These are phyloP conservation scores for Cladophialophora bantiana DNA, from an alignment of 2,329 filamentous ascomycete genomes.

Conservation along the genomic window DNA sequence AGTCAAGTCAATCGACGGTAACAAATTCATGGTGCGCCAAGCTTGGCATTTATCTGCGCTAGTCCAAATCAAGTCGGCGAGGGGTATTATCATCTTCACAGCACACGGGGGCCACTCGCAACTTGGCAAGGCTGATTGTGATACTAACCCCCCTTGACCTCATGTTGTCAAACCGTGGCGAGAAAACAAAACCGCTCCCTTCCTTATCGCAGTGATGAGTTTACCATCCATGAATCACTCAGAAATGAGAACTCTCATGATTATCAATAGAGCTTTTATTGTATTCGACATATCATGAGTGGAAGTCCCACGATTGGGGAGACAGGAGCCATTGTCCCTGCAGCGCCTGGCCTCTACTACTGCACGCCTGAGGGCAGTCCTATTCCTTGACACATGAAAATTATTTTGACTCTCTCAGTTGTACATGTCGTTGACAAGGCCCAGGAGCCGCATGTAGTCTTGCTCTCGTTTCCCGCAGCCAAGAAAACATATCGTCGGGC, in stretches of 20 bases:
- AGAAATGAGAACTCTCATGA: background rate
- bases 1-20: conserved; percentile 2
- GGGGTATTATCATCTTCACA: background rate
- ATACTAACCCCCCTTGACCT: too few species aligned
- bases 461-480: conserved; percentile 34
- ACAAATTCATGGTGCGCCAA: conserved; percentile 10
- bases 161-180: too few species aligned
- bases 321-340: conserved; percentile 27
- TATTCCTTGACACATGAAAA: conserved; percentile 7
- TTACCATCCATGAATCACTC: background rate
- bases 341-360: conserved; percentile 17
- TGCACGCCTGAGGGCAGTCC: conserved; percentile 1
- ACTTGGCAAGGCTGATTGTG: background rate
- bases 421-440: conserved; percentile 20
- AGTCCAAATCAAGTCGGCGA: background rate
- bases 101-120: background rate
- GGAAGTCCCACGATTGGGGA: conserved; percentile 27
- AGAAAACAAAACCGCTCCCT: background rate
- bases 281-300: conserved; percentile 38
- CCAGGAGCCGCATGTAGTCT: conserved; percentile 24
- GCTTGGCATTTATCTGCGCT: conserved; percentile 4
- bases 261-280: conserved; percentile 38
- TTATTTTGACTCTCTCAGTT: conserved; percentile 11
- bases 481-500: conserved; percentile 29
- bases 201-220: background rate